Evolutionary conservation across 1,139 yeast genomes (phyloP), one percentile per base, ranked within the genome.

Genomic region (Nakaseomyces glabratus): DNA sequence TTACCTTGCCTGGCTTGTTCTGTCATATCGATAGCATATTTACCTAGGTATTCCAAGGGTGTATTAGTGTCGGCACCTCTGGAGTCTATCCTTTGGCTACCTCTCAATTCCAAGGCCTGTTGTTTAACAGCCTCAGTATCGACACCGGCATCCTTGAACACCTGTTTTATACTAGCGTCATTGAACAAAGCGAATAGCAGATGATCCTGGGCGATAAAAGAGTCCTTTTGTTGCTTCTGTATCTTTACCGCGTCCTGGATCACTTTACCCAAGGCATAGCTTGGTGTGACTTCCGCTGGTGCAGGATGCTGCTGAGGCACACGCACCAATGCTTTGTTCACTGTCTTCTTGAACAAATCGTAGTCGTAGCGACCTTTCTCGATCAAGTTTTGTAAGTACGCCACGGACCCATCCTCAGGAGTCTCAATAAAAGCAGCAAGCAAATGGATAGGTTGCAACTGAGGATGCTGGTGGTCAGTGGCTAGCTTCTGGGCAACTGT

Each of bases 161-260:
- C 59, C 35, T 72, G 67, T 57, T 82, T 71, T 30, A 88, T 69
- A 2, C 82, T 66, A 3, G 72, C 58, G 48, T 88, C 96, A 24
- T 86, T 93, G 38, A 90, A 65, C 35, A 93, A 65, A 0, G 97
- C 96, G 43, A 85, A 67, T 35, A 93, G 65, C 12, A 90, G 63
- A 58, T 90, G 99, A 60, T 90, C 99, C 62, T 90, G 97, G 1
- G 95, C 98, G 40, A 90, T 73, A 54, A 73, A 90, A 23, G 78
- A 68, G 60, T 90, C 99, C 60, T 90, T 90, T 57, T 90, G 99
- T 50, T 81, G 82, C 35, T 76, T 68, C 60, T 82, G 81, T 47
- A 85, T 74, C 53, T 84, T 81, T 31, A 69, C 69, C 11, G 94
- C 88, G 30, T 71, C 71, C 43, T 72, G 69, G 37, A 85, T 61